phyloP scores from a whole-genome alignment of 345 rosid species.

The Cochlearia excelsa region DNA sequence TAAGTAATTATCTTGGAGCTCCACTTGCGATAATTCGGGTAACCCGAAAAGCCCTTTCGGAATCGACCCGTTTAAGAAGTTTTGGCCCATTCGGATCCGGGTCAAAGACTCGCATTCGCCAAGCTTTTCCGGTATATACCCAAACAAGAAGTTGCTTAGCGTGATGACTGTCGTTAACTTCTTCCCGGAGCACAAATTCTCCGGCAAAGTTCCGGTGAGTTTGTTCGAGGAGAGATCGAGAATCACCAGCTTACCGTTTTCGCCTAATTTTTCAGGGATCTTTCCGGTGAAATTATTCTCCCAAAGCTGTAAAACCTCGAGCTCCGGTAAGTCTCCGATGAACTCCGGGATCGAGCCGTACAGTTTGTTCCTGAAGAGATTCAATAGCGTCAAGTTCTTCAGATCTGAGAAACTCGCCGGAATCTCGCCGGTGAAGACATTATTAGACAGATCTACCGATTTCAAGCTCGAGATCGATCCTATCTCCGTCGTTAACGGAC shows the following conservation, averaged over 20 bases:
- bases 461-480: conserved; percentile 63
- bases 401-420: conserved; percentile 52
- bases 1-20: conserved; percentile 65
- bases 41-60: conserved; percentile 75
- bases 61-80: conserved; percentile 78
- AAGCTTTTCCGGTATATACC: conserved; percentile 68
- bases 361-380: conserved; percentile 80
- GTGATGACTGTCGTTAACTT: conserved; percentile 65
- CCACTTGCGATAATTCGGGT: conserved; percentile 70
- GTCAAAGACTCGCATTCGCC: conserved; percentile 66
- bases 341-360: conserved; percentile 78
- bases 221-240: conserved; percentile 84
- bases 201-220: conserved; percentile 70
- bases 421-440: conserved; percentile 72
- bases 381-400: conserved; percentile 66
- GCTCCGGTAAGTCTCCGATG: conserved; percentile 65
- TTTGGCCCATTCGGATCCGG: conserved; percentile 88
- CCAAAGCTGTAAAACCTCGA: conserved; percentile 86
- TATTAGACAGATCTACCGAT: conserved; percentile 86
- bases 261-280: conserved; percentile 61
- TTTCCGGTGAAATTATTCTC: conserved; percentile 84
- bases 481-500: conserved; percentile 54
- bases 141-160: conserved; percentile 65
- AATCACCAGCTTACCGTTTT: conserved; percentile 52
- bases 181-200: conserved; percentile 67